phyloP scores from a whole-genome alignment of 768 basidiomycete species.

The Paxillus ammoniavirescens region DNA sequence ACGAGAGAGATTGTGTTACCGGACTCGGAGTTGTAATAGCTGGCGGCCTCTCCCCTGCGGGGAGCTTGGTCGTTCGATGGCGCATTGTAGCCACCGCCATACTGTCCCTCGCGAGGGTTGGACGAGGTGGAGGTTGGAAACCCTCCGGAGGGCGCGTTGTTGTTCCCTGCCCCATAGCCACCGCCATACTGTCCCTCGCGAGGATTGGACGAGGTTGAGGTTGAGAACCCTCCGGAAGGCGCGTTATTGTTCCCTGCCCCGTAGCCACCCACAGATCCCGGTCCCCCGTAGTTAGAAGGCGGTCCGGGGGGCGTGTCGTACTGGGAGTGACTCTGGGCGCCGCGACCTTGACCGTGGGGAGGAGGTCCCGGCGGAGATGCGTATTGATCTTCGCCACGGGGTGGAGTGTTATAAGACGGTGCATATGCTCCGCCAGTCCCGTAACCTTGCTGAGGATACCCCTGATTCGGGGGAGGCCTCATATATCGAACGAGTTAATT shows the following conservation, averaged over 20 bases:
- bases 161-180: conserved; percentile 4
- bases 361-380: conserved; percentile 3
- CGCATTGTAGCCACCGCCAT: conserved; percentile 5
- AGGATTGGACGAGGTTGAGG: conserved; percentile 1
- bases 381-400: conserved; percentile 7
- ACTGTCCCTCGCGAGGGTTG: conserved; percentile 3
- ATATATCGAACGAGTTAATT: not conserved
- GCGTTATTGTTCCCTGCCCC: conserved; percentile 1
- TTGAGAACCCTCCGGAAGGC: conserved; percentile 18
- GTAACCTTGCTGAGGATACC: conserved; percentile 4
- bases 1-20: not conserved
- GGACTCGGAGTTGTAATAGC: conserved; percentile 17
- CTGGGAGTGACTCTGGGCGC: not conserved
- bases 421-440: conserved; percentile 1
- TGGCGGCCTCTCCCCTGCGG: conserved; percentile 15
- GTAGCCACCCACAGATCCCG: not conserved
- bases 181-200: conserved; percentile 9
- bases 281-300: not conserved
- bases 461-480: conserved; percentile 11
- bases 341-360: not conserved
- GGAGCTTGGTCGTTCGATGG: not conserved
- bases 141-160: conserved; percentile 14
- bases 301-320: not conserved
- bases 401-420: conserved; percentile 4
- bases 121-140: conserved; percentile 10